phyloP scores from a whole-genome alignment of 1,139 yeast genomes.

The Insectozyma bohioensis region DNA sequence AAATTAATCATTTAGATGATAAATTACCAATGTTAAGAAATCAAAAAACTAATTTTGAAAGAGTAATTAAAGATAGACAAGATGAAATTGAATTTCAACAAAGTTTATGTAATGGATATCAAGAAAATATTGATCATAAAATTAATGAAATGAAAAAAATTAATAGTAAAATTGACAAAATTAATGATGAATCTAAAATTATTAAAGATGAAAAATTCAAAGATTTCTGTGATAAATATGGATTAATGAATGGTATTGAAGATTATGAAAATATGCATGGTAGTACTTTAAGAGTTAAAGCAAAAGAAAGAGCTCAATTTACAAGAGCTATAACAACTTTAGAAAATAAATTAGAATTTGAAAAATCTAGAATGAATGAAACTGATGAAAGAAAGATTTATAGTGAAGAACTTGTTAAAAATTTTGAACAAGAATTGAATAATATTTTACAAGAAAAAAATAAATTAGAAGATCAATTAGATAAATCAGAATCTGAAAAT shows the following conservation, averaged over 20 bases:
- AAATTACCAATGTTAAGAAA: slow-evolving; percentile 52
- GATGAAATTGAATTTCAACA: slow-evolving; percentile 57
- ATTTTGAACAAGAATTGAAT: slow-evolving; percentile 33
- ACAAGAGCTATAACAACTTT: slow-evolving; percentile 61
- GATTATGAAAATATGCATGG: slow-evolving; percentile 75
- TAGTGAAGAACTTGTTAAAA: slow-evolving; percentile 31
- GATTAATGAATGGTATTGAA: slow-evolving; percentile 51
- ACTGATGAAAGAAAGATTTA: slow-evolving; percentile 44
- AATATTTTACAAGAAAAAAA: slow-evolving; percentile 30
- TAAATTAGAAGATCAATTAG: slow-evolving; percentile 37
- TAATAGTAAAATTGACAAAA: slow-evolving; percentile 25
- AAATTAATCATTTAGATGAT: slow-evolving; percentile 55
- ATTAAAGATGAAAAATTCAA: slow-evolving; percentile 49
- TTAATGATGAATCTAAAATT: slow-evolving; percentile 28
- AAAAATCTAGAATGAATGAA: slow-evolving; percentile 54
- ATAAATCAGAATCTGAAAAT: slow-evolving; percentile 48
- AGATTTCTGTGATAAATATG: slow-evolving; percentile 54
- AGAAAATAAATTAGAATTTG: slow-evolving; percentile 64
- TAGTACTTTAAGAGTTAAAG: slow-evolving; percentile 53
- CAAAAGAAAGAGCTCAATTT: slow-evolving; percentile 64
- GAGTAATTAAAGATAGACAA: slow-evolving; percentile 53
- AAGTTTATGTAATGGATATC: slow-evolving; percentile 20
- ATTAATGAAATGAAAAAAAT: slow-evolving; percentile 27
- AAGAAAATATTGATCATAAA: slow-evolving; percentile 20
- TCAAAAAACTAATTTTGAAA: slow-evolving; percentile 47